phyloP scores from a whole-genome alignment of 768 basidiomycete species.

The Boletus rubropictus region DNA sequence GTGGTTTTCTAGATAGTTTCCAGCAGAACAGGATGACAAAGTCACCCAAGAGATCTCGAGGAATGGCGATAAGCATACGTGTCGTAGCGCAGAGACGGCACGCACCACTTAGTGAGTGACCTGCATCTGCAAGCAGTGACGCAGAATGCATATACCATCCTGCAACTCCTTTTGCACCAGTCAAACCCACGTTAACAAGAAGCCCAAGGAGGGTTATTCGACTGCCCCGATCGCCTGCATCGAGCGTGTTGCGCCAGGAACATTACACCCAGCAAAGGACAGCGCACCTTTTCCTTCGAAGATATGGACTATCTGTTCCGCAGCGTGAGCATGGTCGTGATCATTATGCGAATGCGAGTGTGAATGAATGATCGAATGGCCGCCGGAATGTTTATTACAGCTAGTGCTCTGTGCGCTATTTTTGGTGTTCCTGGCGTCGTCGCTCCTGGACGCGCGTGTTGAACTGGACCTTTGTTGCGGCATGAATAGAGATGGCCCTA shows the following conservation, averaged over 20 bases:
- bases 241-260: not conserved
- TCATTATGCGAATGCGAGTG: conserved; percentile 63
- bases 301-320: conserved; percentile 64
- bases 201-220: conserved; percentile 83
- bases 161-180: conserved; percentile 77
- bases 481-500: conserved; percentile 15
- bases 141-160: conserved; percentile 91
- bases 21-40: conserved; percentile 88
- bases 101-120: conserved; percentile 83
- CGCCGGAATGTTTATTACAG: conserved; percentile 33
- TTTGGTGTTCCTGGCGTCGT: conserved; percentile 26
- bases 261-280: not conserved
- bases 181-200: conserved; percentile 75
- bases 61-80: conserved; percentile 6
- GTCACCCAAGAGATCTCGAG: conserved; percentile 76
- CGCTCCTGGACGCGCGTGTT: conserved; percentile 11
- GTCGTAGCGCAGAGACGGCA: conserved; percentile 10
- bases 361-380: conserved; percentile 60
- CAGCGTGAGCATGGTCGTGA: conserved; percentile 52
- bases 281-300: conserved; percentile 58
- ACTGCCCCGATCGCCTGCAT: conserved; percentile 71
- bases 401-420: not conserved
- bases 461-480: conserved; percentile 17
- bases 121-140: conserved; percentile 87
- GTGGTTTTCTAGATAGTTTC: conserved; percentile 77